phyloP scores from a whole-genome alignment of 106 monocot genomes.

The Gastrodia elata region DNA sequence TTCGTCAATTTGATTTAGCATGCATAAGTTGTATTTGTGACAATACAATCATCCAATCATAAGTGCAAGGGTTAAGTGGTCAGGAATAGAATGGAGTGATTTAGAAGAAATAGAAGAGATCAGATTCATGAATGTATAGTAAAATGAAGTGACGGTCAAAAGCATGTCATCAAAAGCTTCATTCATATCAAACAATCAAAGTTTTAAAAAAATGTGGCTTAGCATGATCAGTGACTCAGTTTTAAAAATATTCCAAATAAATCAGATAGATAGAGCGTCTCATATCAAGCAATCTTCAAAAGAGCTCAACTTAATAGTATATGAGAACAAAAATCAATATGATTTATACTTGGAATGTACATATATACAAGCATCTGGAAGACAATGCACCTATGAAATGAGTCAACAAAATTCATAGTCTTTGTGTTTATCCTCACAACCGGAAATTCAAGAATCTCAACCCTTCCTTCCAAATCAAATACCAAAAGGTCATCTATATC shows the following conservation, averaged over 20 bases:
- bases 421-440: constrained; percentile 81
- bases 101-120: neutral
- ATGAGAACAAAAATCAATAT: neutral
- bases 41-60: neutral
- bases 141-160: neutral
- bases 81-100: neutral
- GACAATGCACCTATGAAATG: constrained; percentile 69
- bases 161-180: neutral
- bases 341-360: neutral
- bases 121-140: neutral
- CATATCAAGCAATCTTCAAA: neutral
- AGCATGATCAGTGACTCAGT: neutral
- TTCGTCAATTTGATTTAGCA: neutral
- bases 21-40: neutral
- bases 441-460: constrained; percentile 98
- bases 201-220: neutral
- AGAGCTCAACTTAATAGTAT: neutral
- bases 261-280: neutral
- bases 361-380: neutral
- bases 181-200: neutral
- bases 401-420: constrained; percentile 57
- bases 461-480: constrained; percentile 92
- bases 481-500: constrained; percentile 65
- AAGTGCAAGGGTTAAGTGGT: neutral
- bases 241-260: neutral